A percentile compares a stretch with the other conserved stretches of the same genome.
phyloP scores from a whole-genome alignment of 2,329 filamentous ascomycete genomes.

The Stachybotrys elegans region DNA sequence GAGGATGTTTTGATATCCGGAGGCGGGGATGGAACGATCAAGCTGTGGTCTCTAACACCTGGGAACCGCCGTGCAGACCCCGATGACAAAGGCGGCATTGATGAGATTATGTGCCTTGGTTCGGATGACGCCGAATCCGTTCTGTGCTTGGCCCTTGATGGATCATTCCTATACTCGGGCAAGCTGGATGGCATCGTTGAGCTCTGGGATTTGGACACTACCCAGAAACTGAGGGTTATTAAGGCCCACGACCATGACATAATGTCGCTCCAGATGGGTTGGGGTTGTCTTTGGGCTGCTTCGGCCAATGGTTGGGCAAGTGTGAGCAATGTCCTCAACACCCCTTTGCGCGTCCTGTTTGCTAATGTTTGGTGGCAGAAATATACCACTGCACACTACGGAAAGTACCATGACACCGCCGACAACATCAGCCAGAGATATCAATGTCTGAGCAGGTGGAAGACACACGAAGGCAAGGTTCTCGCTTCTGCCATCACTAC shows the following conservation, averaged over 20 bases:
- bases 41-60: constrained; percentile 71
- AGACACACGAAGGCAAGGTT: constrained; percentile 82
- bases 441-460: constrained; percentile 71
- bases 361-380: constrained; percentile 37
- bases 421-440: constrained; percentile 71
- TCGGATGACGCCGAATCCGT: constrained; percentile 59
- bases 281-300: constrained; percentile 80
- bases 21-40: constrained; percentile 89
- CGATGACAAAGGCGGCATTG: constrained; percentile 53
- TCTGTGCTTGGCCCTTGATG: constrained; percentile 79
- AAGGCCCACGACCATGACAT: constrained; percentile 77
- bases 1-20: constrained; percentile 85
- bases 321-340: constrained; percentile 50
- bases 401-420: constrained; percentile 44
- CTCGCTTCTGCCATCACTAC: constrained; percentile 74
- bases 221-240: constrained; percentile 82
- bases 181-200: constrained; percentile 84
- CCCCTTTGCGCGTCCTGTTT: background rate
- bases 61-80: constrained; percentile 22
- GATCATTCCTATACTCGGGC: constrained; percentile 88
- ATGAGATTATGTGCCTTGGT: constrained; percentile 63
- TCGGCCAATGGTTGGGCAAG: constrained; percentile 85
- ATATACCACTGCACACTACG: constrained; percentile 62
- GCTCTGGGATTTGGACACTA: constrained; percentile 94
- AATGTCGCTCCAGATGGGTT: constrained; percentile 79